These are phyloP conservation scores for Candida lessepsii DNA, from an alignment of 805 yeast genomes.

Conservation along the genomic window DNA sequence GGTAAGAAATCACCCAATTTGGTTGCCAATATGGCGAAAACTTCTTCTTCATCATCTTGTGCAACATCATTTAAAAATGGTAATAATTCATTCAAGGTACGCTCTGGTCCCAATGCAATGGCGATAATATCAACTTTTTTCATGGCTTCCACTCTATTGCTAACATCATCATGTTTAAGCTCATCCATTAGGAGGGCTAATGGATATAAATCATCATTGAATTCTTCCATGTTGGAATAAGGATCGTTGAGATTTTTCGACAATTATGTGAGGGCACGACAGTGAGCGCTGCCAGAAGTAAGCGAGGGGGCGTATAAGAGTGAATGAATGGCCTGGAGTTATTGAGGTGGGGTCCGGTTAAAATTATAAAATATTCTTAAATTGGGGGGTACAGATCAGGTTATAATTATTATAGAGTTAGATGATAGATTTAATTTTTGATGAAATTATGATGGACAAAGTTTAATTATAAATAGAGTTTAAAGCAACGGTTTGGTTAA, in stretches of 20 bases:
- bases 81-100: constrained; percentile 83
- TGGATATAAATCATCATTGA: constrained; percentile 75
- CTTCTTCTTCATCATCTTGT: constrained; percentile 98
- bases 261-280: constrained; percentile 3
- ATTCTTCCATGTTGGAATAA: constrained; percentile 28
- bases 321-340: background rate
- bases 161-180: constrained; percentile 91
- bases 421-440: too few species aligned
- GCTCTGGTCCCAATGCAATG: constrained; percentile 88
- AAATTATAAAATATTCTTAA: too few species aligned
- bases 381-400: too few species aligned
- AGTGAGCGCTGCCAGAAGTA: too few species aligned
- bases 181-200: constrained; percentile 96
- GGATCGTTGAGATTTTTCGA: constrained; percentile 8
- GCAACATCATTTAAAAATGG: constrained; percentile 89
- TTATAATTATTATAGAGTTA: too few species aligned
- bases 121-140: constrained; percentile 92
- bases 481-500: too few species aligned
- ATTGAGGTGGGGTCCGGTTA: too few species aligned
- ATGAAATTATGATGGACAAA: too few species aligned
- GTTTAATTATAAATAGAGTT: too few species aligned
- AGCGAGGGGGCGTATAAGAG: background rate
- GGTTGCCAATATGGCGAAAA: constrained; percentile 87
- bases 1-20: constrained; percentile 88
- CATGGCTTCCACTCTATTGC: constrained; percentile 93